phyloP scores from a whole-genome alignment of 441 rosid genomes.

The Populus hybrid region DNA sequence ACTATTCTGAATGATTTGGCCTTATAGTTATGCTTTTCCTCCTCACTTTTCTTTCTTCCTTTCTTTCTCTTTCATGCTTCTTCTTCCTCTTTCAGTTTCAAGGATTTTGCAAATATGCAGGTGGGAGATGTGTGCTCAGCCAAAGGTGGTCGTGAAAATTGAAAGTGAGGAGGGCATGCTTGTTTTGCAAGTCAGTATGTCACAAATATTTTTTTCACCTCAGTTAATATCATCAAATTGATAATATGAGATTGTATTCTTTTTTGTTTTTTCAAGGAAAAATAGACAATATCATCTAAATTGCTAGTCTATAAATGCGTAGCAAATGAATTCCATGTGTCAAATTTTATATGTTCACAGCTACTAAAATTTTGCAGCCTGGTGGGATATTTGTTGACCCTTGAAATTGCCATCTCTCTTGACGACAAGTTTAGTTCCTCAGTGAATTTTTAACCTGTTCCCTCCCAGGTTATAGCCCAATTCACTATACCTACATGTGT shows the following conservation, averaged over 20 bases:
- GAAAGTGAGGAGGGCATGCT: conserved; percentile 92
- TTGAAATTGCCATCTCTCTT: background rate
- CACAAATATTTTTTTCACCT: conserved; percentile 2
- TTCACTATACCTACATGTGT: background rate
- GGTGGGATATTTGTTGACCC: background rate
- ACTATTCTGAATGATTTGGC: conserved; percentile 2
- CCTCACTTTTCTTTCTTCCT: background rate
- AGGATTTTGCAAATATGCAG: conserved; percentile 35
- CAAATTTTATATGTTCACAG: background rate
- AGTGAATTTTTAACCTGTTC: background rate
- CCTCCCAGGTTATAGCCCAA: background rate
- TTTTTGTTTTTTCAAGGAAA: background rate
- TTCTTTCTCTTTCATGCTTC: background rate
- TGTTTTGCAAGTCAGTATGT: conserved; percentile 70
- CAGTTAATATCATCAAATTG: background rate
- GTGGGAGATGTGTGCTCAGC: conserved; percentile 96
- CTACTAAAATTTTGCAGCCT: too few relatives aligned
- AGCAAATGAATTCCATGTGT: background rate
- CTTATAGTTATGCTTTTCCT: background rate
- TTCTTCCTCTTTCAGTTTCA: conserved; percentile 2
- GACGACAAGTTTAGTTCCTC: background rate
- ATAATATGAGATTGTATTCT: too few relatives aligned
- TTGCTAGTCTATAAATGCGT: background rate
- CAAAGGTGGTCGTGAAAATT: conserved; percentile 92
- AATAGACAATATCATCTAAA: background rate